Percentiles rank a stretch among this genome's conserved stretches.
Evolutionary conservation across 768 basidiomycete species (phyloP).

Genomic region (Russula sp.): DNA sequence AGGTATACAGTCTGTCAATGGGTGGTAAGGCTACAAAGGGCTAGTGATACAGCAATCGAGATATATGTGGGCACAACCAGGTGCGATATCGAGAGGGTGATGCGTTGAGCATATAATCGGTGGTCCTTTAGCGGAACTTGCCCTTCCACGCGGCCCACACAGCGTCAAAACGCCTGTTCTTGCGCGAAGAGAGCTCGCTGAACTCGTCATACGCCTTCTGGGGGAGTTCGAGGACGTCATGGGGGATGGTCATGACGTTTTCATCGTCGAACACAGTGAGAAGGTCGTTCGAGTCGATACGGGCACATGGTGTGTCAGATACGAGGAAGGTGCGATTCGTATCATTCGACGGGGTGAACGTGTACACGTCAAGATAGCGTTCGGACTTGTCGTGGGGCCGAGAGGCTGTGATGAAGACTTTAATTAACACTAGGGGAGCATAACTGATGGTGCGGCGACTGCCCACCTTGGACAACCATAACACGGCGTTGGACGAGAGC

Average conservation of each 20-base stretch:
- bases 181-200: constrained; percentile 45
- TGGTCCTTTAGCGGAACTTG: constrained; percentile 15
- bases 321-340: constrained; percentile 54
- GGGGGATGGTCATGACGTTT: constrained; percentile 29
- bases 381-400: constrained; percentile 52
- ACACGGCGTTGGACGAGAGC: constrained; percentile 65
- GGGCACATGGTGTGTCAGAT: constrained; percentile 51
- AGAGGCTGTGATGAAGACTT: constrained; percentile 37
- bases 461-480: constrained; percentile 59
- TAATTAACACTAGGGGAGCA: not conserved
- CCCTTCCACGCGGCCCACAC: constrained; percentile 50
- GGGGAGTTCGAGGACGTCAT: constrained; percentile 62
- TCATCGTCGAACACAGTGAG: constrained; percentile 50
- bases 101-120: not conserved
- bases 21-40: constrained; percentile 10
- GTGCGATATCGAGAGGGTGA: not conserved
- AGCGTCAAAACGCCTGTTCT: constrained; percentile 51
- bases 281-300: constrained; percentile 54
- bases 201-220: constrained; percentile 54
- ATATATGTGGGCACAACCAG: not conserved
- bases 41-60: constrained; percentile 12
- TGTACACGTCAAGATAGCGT: constrained; percentile 58
- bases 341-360: constrained; percentile 57
- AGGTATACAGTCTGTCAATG: not conserved
- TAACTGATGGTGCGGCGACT: not conserved